Evolutionary conservation across 495 filamentous ascomycete species (phyloP), one percentile per base, ranked within the genome.

Genomic region (Aspergillus diversus): DNA sequence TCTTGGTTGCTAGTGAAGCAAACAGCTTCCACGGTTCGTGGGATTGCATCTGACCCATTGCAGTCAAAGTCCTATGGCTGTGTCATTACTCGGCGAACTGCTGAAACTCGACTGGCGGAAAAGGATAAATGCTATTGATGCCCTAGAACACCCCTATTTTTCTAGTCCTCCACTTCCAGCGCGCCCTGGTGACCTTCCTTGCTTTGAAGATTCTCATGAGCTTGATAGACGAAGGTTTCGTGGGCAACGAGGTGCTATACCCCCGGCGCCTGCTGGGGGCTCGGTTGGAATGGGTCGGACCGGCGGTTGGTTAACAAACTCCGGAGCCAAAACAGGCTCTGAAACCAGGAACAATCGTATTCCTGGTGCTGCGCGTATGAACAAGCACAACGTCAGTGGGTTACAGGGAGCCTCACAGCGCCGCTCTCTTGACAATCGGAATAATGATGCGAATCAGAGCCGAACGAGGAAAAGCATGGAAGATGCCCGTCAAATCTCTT

Each of bases 171-270:
- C 95, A 17, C 81, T 86, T n/a, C 96, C 95, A 9, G 87, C 92
- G 16, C 82, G 80, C 55, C 89, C 94, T 5, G 85, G 87, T 61
- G 93, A 98, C 37, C 77, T 99, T 21, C 95, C 95, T 21, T 83
- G 79, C 16, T 98, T 96, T 66, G 90, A 95, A 65, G 96, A 98
- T 65, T 97, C 92, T 16, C 95, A 99, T 77, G 95, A 99, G 75
- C 80, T 98, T 21, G 95, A 99, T 69, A 87, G 95, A 37, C 86
- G 92, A 60, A 94, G 92, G 72, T 91, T 92, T 69, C 89, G 94
- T 63, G 86, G 89, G 63, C 85, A 93, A 63, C 89, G 89, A 69
- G 87, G 86, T 12, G 86, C 86, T 15, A 81, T 92, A 51, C 94
- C 95, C 31, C 95, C 95, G 16, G 93, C 92, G 17, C 96, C 95